Base-by-base conservation (phyloP, 1,284 basidiomycete genomes). In the Neolentinus lepideus region DNA sequence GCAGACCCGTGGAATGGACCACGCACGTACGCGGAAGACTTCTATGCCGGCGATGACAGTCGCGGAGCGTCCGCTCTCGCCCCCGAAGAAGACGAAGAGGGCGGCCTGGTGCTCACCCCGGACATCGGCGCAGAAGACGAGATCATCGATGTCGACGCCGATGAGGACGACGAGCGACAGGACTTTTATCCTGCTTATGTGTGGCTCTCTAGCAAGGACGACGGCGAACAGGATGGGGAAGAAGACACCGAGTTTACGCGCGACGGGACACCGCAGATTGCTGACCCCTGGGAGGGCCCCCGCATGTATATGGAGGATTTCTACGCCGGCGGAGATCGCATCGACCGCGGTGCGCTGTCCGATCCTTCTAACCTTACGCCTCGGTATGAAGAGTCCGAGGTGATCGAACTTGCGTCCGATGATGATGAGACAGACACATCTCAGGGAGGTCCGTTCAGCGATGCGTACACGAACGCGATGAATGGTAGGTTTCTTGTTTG, bases 251-350 rank as follows among this genome's bases (percentile, higher is more conserved):
- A 16, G 43, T 31, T 21, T 16, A 6, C 16, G 38, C 38, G 38
- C 38, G 38, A 4, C 3, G 38, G 38, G 8, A 43, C 38, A n/a
- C 38, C 8, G 38, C 38, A 76, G 6, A 63, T 83, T 6, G 64
- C 63, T 11, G 78, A 83, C 63, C 75, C 75, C 16, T 83, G 80
- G 81, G 66, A 63, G 25, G 77, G 75, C 12, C 76, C 79, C 1
- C 69, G 67, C 35, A 74, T 67, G 2, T 82, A 74, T 60, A 80
- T 80, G 0, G 76, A 83, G 65, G 80, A 81, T 62, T 81, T 73
- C 57, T 73, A 74, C 56, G 62, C 71, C 2, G 71, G 72, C 11
- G 72, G 73, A 0, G 71, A 74, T 54, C 47, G 64, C 1, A 57
- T 57, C 2, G 58, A n/a, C 54, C 26, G 27, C n/a, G 48, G 29